Evolutionary conservation across 139 green algal genomes (phyloP), one percentile per base, ranked within the genome.

Genomic region (Chlamydomonas asymmetrica): DNA sequence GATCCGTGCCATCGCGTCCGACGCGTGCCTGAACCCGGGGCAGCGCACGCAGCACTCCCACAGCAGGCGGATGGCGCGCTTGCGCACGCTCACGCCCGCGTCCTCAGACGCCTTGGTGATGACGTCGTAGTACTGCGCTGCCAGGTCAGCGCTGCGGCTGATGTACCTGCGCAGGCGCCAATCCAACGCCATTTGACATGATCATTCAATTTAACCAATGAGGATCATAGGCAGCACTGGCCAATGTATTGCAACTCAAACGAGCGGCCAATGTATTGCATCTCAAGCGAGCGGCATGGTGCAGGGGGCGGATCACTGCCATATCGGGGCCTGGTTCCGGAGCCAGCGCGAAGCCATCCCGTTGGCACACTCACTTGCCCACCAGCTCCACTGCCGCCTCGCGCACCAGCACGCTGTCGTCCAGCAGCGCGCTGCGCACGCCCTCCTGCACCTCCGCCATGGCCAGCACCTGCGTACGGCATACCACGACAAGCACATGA

Each of bases 381-480:
- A 98, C 79, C 62, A 98, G 79, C 31, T 92, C 91, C 31, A 97
- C 78, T 8, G 91, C 89, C 35, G 94, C 94, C 68, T 98, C 92
- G 1, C 94, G 83, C 43, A 97, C 94, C 9, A 79, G 87, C 20
- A 94, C 85, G n/a, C 89, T 82, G 48, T 97, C 91, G 80, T 98
- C 94, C 63, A 81, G 70, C 32, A 88, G 45, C 3, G 81, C 81
- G 2, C 37, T 61, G 34, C 62, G 37, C 43, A 86, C 66, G 60
- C 71, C 71, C 34, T 61, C 81, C 77, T 82, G 85, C 29, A 98
- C 85, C 0, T 84, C 75, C 2, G 73, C 25, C 60, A 85, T 32
- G 4, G 57, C 60, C 35, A 97, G 82, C 49, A 96, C 69, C 1
- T 74, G 62, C n/a, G n/a, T n/a, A n/a, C n/a, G n/a, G n/a, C n/a